A percentile compares a stretch with the other conserved stretches of the same genome.
Evolutionary conservation across 2,329 filamentous ascomycete genomes (phyloP).

Genomic region (Knufia petricola): DNA sequence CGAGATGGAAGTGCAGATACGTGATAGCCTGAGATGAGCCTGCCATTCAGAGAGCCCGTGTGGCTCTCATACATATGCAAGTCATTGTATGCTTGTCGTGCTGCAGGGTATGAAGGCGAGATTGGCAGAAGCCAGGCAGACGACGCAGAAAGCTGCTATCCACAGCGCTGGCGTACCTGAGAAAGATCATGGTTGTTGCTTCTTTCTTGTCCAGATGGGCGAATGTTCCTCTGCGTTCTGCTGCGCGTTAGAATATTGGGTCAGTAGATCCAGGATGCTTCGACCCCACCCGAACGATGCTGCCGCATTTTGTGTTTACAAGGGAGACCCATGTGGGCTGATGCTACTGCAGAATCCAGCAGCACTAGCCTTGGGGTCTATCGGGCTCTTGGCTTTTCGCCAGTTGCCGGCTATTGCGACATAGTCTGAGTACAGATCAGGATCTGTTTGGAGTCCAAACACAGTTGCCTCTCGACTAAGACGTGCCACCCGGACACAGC

Average conservation of each 20-base stretch:
- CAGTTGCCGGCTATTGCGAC: constrained; percentile 10
- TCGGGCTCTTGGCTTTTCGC: constrained; percentile 18
- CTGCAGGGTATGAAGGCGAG: constrained; percentile 6
- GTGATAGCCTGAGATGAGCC: constrained; percentile 3
- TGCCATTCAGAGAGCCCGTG: constrained; percentile 7
- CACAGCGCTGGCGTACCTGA: neutral
- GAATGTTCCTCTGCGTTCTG: constrained; percentile 17
- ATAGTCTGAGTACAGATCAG: constrained; percentile 6
- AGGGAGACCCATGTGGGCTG: constrained; percentile 18
- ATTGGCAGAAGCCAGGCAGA: constrained; percentile 1
- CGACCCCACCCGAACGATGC: constrained; percentile 16
- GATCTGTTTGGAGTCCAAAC: constrained; percentile 6
- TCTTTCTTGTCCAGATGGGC: constrained; percentile 18
- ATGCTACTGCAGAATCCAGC: constrained; percentile 5
- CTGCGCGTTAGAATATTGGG: constrained; percentile 17
- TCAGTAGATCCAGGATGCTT: constrained; percentile 17
- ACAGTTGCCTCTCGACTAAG: neutral
- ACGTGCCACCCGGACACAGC: neutral
- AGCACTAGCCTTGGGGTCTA: constrained; percentile 19
- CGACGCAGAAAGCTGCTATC: constrained; percentile 2
- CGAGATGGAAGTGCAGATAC: constrained; percentile 5
- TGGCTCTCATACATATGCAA: constrained; percentile 10
- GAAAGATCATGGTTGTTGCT: constrained; percentile 11
- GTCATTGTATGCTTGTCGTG: constrained; percentile 9
- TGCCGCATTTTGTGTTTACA: constrained; percentile 3